These are phyloP conservation scores for Wallacemonas rigidus DNA, from an alignment of 208 protist species.

Conservation along the genomic window DNA sequence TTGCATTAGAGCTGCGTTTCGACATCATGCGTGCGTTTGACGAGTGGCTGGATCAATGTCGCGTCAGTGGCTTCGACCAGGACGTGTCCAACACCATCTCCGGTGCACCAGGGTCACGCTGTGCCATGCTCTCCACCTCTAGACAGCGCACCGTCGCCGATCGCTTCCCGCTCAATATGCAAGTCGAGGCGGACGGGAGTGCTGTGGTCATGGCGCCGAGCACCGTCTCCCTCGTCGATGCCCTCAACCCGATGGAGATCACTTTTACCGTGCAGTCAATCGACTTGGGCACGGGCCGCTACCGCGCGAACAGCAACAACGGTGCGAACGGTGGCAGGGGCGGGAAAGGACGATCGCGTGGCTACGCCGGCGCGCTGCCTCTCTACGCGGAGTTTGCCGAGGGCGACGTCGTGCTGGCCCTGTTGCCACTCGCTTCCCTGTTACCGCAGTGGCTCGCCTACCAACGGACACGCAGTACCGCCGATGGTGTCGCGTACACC, in stretches of 20 bases:
- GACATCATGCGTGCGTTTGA: constrained; percentile 49
- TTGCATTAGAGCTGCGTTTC: constrained; percentile 78
- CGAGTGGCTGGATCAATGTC: constrained; percentile 28
- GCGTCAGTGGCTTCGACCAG: neutral
- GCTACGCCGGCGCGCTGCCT: constrained; percentile 7
- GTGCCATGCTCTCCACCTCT: neutral
- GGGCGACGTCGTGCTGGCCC: constrained; percentile 61
- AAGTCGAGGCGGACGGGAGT: neutral
- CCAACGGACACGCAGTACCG: constrained; percentile 2
- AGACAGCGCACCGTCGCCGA: neutral
- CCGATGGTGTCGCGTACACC: constrained; percentile 14
- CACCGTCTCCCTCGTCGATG: constrained; percentile 3
- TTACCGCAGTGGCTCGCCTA: constrained; percentile 27
- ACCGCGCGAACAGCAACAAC: neutral
- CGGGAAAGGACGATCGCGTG: neutral
- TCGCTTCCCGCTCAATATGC: constrained; percentile 15
- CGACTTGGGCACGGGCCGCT: neutral
- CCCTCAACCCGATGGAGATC: constrained; percentile 9
- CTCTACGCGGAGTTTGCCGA: constrained; percentile 39
- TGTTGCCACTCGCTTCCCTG: constrained; percentile 59
- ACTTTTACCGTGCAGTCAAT: constrained; percentile 17
- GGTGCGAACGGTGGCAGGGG: neutral
- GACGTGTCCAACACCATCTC: neutral
- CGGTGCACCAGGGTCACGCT: neutral
- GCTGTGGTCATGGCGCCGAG: neutral